Evolutionary conservation across 805 yeast species (phyloP).

Genomic region (Soucietia sequanensis): DNA sequence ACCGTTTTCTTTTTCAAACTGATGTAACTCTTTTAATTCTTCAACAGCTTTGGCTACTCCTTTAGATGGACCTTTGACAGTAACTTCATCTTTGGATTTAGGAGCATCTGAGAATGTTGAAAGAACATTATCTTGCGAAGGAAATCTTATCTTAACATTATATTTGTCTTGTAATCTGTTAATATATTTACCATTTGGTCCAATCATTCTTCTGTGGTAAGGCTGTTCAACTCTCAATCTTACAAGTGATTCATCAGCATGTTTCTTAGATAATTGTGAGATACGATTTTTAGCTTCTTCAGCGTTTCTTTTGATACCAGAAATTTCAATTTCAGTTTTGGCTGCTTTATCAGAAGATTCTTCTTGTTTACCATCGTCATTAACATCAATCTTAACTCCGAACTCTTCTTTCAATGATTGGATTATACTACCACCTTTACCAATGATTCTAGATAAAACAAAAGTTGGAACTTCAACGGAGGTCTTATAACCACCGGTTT

Average conservation of each 20-base stretch:
- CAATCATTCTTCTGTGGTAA: constrained; percentile 80
- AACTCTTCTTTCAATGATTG: constrained; percentile 67
- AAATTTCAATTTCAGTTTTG: constrained; percentile 53
- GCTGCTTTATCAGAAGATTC: constrained; percentile 25
- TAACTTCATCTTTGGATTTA: constrained; percentile 57
- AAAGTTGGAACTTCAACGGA: constrained; percentile 62
- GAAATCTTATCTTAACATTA: constrained; percentile 77
- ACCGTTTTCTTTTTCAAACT: constrained; percentile 86
- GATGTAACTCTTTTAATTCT: constrained; percentile 78
- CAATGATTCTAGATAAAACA: constrained; percentile 78
- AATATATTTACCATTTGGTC: constrained; percentile 77
- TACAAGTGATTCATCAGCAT: constrained; percentile 77
- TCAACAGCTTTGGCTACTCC: constrained; percentile 82
- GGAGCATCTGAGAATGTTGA: constrained; percentile 33
- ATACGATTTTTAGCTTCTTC: constrained; percentile 67
- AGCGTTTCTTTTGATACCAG: constrained; percentile 78
- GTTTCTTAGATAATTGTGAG: constrained; percentile 57
- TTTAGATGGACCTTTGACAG: constrained; percentile 84
- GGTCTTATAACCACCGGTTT: constrained; percentile 42
- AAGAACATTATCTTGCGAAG: constrained; percentile 36
- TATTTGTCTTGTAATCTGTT: constrained; percentile 86
- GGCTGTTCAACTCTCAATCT: constrained; percentile 70
- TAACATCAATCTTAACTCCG: constrained; percentile 75
- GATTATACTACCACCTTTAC: constrained; percentile 80
- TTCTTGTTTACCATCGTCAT: constrained; percentile 46